Conservation (phyloP, 768 basidiomycete genomes). For the Lactarius deliciosus region DNA sequence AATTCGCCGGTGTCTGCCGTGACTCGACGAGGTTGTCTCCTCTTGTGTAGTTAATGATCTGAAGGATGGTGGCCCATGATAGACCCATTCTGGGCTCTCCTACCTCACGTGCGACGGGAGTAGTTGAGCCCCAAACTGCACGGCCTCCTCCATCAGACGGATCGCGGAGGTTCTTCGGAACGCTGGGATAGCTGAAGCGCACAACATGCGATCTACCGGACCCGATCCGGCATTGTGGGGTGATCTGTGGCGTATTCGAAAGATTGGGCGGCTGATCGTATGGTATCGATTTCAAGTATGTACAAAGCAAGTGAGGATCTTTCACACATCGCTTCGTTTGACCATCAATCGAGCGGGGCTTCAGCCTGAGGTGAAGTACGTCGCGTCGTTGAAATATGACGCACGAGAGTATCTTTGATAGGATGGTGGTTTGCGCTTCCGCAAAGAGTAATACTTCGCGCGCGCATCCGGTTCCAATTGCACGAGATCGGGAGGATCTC, state of each 20-base stretch:
- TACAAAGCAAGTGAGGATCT: neutral
- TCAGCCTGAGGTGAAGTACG: neutral
- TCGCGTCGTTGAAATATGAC: too few relatives aligned
- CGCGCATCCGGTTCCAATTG: neutral
- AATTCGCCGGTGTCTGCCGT: neutral
- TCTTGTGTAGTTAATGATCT: neutral
- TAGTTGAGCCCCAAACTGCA: neutral
- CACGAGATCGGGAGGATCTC: neutral
- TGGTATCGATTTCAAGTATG: neutral
- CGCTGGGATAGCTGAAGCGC: neutral
- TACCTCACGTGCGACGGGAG: neutral
- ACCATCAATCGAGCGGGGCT: neutral
- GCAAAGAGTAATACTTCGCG: neutral
- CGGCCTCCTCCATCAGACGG: neutral
- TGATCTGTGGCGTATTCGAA: conserved; percentile 2
- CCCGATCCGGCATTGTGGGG: neutral
- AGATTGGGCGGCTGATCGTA: neutral
- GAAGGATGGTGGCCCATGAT: neutral
- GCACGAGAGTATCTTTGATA: neutral
- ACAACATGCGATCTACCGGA: neutral
- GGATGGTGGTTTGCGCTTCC: neutral
- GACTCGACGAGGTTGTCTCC: neutral
- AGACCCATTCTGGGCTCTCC: neutral
- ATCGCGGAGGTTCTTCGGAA: neutral
- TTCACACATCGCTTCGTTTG: neutral